Evolutionary conservation across 371 early-diverging fungal genomes (phyloP).

Genomic region (Mucor lusitanicus): DNA sequence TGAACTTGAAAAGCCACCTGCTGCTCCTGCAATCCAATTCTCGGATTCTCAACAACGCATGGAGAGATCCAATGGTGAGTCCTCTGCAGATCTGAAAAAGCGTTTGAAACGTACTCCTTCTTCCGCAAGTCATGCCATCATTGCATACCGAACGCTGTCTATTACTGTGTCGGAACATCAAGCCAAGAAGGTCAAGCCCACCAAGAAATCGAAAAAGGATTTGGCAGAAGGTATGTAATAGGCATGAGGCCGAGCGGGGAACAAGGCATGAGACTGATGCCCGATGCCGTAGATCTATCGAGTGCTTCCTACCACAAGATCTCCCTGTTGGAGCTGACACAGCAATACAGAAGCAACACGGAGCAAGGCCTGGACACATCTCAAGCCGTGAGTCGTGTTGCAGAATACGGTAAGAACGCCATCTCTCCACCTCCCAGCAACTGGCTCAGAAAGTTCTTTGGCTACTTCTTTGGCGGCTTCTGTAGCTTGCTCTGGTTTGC

Average conservation of each 20-base stretch:
- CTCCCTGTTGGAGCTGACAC: constrained; percentile 35
- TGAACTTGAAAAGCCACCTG: not conserved
- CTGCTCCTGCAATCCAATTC: constrained; percentile 4
- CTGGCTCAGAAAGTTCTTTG: constrained; percentile 42
- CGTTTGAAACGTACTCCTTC: constrained; percentile 12
- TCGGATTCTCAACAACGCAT: not conserved
- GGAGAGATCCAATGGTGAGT: not conserved
- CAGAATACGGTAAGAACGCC: constrained; percentile 51
- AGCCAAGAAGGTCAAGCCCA: constrained; percentile 7
- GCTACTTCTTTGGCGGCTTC: constrained; percentile 49
- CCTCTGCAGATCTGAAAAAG: not conserved
- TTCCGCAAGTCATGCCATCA: constrained; percentile 24
- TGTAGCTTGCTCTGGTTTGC: constrained; percentile 45
- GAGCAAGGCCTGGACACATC: constrained; percentile 43
- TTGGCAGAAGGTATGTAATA: constrained; percentile 26
- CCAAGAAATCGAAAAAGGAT: constrained; percentile 18
- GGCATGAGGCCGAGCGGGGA: not conserved
- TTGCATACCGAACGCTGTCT: constrained; percentile 39
- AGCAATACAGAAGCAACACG: constrained; percentile 47
- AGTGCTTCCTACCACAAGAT: constrained; percentile 27
- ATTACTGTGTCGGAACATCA: constrained; percentile 40
- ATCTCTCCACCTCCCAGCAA: constrained; percentile 52
- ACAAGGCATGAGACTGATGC: no score
- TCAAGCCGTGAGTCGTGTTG: constrained; percentile 39
- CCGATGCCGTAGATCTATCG: constrained; percentile 12